These are phyloP conservation scores for Fragaria ananassa DNA, from an alignment of 306 rosid genomes.

Conservation along the genomic window DNA sequence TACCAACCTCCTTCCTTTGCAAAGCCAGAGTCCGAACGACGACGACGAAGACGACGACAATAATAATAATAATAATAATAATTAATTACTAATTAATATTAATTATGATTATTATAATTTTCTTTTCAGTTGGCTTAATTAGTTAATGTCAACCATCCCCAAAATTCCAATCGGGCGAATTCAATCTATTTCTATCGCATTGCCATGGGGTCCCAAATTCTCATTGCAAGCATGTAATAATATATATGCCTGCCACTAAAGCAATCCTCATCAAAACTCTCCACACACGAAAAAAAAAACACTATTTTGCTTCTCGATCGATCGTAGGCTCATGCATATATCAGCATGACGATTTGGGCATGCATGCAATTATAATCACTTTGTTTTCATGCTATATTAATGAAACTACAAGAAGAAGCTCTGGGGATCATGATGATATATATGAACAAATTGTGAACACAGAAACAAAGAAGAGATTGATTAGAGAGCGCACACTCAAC, in stretches of 20 bases:
- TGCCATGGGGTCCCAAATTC: conserved; percentile 27
- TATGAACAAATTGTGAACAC: conserved; percentile 25
- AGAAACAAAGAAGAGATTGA: conserved; percentile 19
- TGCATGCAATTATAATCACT: conserved; percentile 3
- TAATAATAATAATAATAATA: too few relatives aligned
- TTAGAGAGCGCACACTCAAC: conserved; percentile 19
- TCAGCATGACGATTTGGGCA: conserved; percentile 47
- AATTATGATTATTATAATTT: too few relatives aligned
- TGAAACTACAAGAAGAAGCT: not conserved
- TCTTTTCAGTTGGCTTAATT: too few relatives aligned
- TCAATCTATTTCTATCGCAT: conserved; percentile 13
- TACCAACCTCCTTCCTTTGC: too few relatives aligned
- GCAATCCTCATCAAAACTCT: conserved; percentile 14
- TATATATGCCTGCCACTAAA: conserved; percentile 22
- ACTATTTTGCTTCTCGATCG: not conserved
- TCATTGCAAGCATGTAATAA: conserved; percentile 30
- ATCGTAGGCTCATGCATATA: conserved; percentile 7
- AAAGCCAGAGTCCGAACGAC: too few relatives aligned
- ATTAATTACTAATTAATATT: too few relatives aligned
- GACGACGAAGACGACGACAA: too few relatives aligned
- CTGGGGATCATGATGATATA: conserved; percentile 19
- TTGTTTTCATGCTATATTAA: conserved; percentile 17
- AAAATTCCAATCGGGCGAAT: conserved; percentile 2
- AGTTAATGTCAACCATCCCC: too few relatives aligned
- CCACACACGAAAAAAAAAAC: not conserved